Evolutionary conservation across 306 rosid species (phyloP), one percentile per base, ranked within the genome.

Genomic region (Trichosanthes truncata): DNA sequence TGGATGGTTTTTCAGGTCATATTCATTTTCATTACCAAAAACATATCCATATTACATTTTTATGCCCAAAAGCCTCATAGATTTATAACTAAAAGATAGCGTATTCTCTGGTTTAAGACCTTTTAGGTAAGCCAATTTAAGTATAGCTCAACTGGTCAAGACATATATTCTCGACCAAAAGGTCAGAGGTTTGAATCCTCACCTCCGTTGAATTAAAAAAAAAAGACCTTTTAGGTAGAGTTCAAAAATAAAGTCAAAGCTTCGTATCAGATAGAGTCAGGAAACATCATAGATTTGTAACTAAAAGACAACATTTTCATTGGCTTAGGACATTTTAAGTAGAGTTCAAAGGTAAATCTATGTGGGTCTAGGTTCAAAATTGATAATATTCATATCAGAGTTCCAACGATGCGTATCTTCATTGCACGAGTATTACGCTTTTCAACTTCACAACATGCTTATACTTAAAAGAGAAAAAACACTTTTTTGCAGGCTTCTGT

Each of bases 1-100:
- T 91, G 93, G 96, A 86, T 91, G 81, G 96, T 91, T 79, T 84
- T 91, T 83, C 96, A 87, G 93, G 96, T 91, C 75, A 76, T 65
- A 15, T 5, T 65, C 61, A 33, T 38, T 77, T 82, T 60, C 76
- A 18, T 79, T 46, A 4, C 45, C 60, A 71, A 25, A 63, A 63
- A 23, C 43, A 40, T 40, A 9, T 35, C 46, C 45, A 63, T 33
- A 33, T 33, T 25, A 21, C 76, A 23, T 48, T 26, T 73, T 26
- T 13, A 7, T 67, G 25, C 23, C 3, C 9, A 9, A 38, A 66
- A 18, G 29, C 3, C 6, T 25, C 65, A 59, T 25, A 21, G 4
- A 23, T 23, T 3, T 59, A 55, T n/a, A 55, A 8, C 61, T 8
- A 26, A 4, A 11, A 59, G 36, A 59, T 25, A 25, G 4, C 17